Evolutionary conservation across 495 filamentous ascomycete genomes (phyloP).

Genomic region (Thermothielavioides terrestris): DNA sequence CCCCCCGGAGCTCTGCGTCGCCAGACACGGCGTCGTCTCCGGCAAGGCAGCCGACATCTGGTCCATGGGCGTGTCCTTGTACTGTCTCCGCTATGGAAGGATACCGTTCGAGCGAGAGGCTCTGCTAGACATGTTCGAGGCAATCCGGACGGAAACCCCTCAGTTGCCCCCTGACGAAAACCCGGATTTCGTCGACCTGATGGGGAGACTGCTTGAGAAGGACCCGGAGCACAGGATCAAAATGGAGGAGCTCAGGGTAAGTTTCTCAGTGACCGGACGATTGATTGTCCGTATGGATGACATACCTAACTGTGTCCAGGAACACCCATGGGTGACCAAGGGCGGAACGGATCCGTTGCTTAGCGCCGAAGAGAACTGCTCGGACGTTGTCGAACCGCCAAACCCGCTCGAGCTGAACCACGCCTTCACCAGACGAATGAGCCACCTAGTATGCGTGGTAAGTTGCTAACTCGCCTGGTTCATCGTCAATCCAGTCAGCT

Average conservation of each 20-base stretch:
- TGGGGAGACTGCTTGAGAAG: slow-evolving; percentile 63
- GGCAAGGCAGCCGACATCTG: slow-evolving; percentile 91
- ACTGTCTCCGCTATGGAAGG: slow-evolving; percentile 80
- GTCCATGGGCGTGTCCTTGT: slow-evolving; percentile 96
- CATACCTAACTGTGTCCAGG: slow-evolving; percentile 37
- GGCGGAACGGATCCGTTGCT: slow-evolving; percentile 72
- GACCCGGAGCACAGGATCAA: slow-evolving; percentile 69
- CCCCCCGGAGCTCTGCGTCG: slow-evolving; percentile 85
- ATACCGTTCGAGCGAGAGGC: slow-evolving; percentile 74
- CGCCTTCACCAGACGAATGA: slow-evolving; percentile 84
- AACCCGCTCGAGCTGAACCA: slow-evolving; percentile 83
- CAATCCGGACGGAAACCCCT: slow-evolving; percentile 60
- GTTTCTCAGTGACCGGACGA: neutral
- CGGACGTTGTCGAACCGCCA: slow-evolving; percentile 65
- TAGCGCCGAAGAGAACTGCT: slow-evolving; percentile 76
- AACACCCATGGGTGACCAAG: slow-evolving; percentile 92
- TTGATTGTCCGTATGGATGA: neutral
- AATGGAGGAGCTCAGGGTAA: slow-evolving; percentile 73
- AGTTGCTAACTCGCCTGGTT: too few species aligned
- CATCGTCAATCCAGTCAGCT: too few species aligned
- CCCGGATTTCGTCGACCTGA: slow-evolving; percentile 56
- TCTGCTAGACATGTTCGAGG: slow-evolving; percentile 80
- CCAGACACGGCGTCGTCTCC: slow-evolving; percentile 78
- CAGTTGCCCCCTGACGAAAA: slow-evolving; percentile 48
- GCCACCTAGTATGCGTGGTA: slow-evolving; percentile 75